Base-by-base conservation (phyloP, 768 basidiomycete genomes). In the Tylopilus subfusipes region DNA sequence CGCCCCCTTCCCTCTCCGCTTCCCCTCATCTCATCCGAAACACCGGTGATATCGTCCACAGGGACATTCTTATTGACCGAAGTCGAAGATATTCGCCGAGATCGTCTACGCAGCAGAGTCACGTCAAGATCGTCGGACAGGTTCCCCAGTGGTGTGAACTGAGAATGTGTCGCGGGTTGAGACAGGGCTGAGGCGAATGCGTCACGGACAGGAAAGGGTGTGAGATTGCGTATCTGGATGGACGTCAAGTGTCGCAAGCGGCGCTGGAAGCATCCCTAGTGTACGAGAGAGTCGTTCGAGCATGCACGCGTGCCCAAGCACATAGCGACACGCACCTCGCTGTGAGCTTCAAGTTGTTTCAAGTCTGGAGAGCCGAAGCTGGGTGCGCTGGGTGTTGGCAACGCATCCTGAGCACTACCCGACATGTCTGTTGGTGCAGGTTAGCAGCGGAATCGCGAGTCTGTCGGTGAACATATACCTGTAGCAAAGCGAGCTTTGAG, bases 121-220 rank as follows among this genome's bases (percentile, higher is more conserved):
- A 85, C 72, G 62, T 86, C 86, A 45, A 89, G 73, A 68, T 91
- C 90, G 65, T 92, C 88, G 4, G 85, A 79, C 33, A 85, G 58
- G 59, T 81, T 76, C 27, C 84, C 82, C 62, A 79, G 72, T 9
- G 77, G 65, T 2, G 76, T 80, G 59, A 84, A 82, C 57, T 86
- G 84, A 4, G 83, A 73, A 52, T 80, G 78, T 63, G 82, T 80
- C 11, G 81, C 76, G 12, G 88, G 86, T 63, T 86, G 83, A 18
- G 78, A 75, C 49, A 92, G 76, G 19, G 89, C 88, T 22, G 88
- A 86, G 19, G 90, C 83, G 57, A 90, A 77, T 11, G 71, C 57
- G 68, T 93, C 90, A 33, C 90, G 83, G 49, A 82, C 82, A 31
- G 90, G 90, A 67, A 90, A 92, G 2, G 88, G 88, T n/a, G 90